Evolutionary conservation across 345 rosid genomes (phyloP), one percentile per base, ranked within the genome.

Genomic region (Gynandropsis gynandra): DNA sequence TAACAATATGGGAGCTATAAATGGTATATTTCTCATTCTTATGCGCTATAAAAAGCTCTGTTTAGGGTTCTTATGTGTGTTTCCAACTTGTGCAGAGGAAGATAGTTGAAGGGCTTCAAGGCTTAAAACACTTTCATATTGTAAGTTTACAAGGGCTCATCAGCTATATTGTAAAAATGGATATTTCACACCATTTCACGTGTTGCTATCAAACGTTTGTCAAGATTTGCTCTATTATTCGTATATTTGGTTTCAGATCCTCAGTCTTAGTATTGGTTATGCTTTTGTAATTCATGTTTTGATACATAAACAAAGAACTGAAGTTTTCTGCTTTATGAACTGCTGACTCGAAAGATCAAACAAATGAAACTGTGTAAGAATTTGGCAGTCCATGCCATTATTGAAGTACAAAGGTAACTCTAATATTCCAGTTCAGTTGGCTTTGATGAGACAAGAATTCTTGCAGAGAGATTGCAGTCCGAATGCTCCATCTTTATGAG

Each of bases 1-100:
- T 41, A 76, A 79, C 68, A 80, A 74, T 76, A 85, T 92, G 97
- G 97, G 74, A 76, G 84, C 84, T 20, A 92, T 92, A 67, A 54
- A 42, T 10, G 97, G 98, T 92, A 75, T 47, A 65, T 16, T 58
- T 44, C 54, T 52, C 14, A 12, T 12, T 49, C 45, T 9, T 31
- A 21, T 47, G 44, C 40, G 8, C 32, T 15, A 20, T 1, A 62
- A 11, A 13, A 44, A 47, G 4, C 34, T 7, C 29, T 15, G 19
- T 10, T 2, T 24, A 5, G 29, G 19, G 4, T 52, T 45, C 63
- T 65, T 39, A 65, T 39, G 50, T 65, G 44, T 6, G 19, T 19
- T 11, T 5, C 14, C 37, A 44, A 15, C 33, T 52, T 41, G 47
- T 58, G 65, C 65, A 59, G 70, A 59, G 45, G 64, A 65, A 59